Evolutionary conservation across 495 filamentous ascomycete species (phyloP).

Genomic region (Penicillium nucicola): DNA sequence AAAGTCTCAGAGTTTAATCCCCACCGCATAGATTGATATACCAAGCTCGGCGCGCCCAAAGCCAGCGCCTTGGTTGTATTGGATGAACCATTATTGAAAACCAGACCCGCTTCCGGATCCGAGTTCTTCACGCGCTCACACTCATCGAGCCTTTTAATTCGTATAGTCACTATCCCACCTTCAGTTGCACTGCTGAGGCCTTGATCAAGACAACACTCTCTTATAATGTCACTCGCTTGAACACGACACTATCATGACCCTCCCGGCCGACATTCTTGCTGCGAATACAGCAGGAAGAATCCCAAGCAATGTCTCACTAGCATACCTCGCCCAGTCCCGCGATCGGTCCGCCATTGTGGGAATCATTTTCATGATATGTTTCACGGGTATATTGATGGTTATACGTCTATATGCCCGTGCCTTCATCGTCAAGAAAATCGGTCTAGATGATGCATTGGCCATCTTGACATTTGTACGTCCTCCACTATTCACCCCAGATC

Average conservation of each 20-base stretch:
- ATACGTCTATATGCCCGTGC: conserved; percentile 32
- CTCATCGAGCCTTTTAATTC: not conserved
- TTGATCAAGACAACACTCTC: not conserved
- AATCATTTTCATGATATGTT: conserved; percentile 36
- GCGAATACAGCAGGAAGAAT: conserved; percentile 30
- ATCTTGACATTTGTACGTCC: conserved; percentile 33
- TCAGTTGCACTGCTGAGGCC: not conserved
- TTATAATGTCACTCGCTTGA: conserved; percentile 11
- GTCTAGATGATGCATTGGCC: conserved; percentile 36
- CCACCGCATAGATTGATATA: no score
- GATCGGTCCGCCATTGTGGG: conserved; percentile 36
- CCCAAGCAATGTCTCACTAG: conserved; percentile 28
- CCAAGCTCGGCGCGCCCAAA: no score
- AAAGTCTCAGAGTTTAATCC: no score
- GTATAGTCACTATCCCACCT: not conserved
- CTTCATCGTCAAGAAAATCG: conserved; percentile 31
- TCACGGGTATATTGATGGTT: conserved; percentile 28
- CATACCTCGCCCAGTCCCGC: conserved; percentile 38
- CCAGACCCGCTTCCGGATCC: not conserved
- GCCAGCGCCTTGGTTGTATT: not conserved
- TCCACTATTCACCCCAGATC: conserved; percentile 6
- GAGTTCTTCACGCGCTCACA: not conserved
- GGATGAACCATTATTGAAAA: not conserved
- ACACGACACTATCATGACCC: conserved; percentile 19
- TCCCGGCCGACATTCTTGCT: conserved; percentile 28